Evolutionary conservation across 768 basidiomycete genomes (phyloP), one percentile per base, ranked within the genome.

Genomic region (Naganishia friedmannii): DNA sequence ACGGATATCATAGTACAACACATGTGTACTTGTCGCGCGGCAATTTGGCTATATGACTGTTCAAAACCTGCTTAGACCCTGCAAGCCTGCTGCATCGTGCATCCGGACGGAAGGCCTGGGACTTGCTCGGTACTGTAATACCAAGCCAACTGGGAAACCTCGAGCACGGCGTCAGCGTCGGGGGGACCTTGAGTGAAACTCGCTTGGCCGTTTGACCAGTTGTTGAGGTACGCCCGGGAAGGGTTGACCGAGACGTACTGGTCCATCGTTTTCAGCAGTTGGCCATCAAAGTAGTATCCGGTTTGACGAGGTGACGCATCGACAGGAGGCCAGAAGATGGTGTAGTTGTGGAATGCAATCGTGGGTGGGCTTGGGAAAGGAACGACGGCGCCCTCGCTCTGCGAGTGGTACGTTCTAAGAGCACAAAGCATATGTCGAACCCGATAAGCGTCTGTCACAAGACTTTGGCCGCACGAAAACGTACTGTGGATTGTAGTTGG

Each of bases 331-430:
- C 60, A 63, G 42, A 63, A 63, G 60, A 63, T 26, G 21, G 60
- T 63, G 19, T 63, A 63, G 60, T 63, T 63, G 60, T 63, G 60
- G 42, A 63, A 63, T 42, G 60, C 37, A 19, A 42, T 63, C 1
- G 60, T 63, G 1, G 60, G 60, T 9, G 21, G 23, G 23, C 39
- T 45, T 28, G 60, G 60, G 26, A 63, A 63, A 23, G 60, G 42
- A 26, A 45, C 15, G 9, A 42, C 37, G 21, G 37, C 17, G 2
- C 60, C 60, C 29, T 26, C 42, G 39, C 12, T 26, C 26, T 63
- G 39, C 37, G 39, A 3, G 42, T 63, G 60, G 26, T 63, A 63
- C n/a, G 60, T 10, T 3, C 60, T 63, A 45, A 13, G 9, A 9
- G 39, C 1, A 7, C 7, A 23, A 8, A 3, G 19, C 8, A 29